Base-by-base conservation (phyloP, 148 eudicot species). In the Simmondsia chinensis region DNA sequence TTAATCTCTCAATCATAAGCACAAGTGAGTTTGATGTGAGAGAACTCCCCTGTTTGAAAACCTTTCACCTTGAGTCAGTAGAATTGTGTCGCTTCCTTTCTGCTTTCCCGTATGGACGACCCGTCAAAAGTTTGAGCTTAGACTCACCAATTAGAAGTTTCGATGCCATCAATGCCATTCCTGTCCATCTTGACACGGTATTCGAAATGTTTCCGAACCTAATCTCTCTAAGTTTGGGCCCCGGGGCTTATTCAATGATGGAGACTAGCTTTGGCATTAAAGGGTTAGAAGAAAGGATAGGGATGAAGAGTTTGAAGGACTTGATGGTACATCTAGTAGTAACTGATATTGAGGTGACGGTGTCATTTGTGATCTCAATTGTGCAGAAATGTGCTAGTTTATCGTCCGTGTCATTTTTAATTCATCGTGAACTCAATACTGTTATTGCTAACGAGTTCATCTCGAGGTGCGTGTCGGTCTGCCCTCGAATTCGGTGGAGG, bases 1-100 rank as follows among this genome's bases (percentile, higher is more conserved):
- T 82, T 29, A 58, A 69, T 62, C 67, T 82, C 33, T 45, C 71
- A 46, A 39, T 77, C 45, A 82, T 68, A 33, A 59, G 51, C 15
- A 50, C 74, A 18, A 33, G 48, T 26, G 41, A 43, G 21, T 62
- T 71, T 25, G 30, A 6, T 6, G 46, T 66, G 15, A 51, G 67
- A 52, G 74, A 60, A 22, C 67, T 61, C 22, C 55, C 26, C 13
- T 28, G 48, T 55, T 57, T 82, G 67, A 66, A 39, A 57, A 63
- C 31, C 26, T 58, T 82, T 29, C 47, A 42, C 22, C 70, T 82
- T 15, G 61, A 65, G 44, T 65, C 74, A n/a, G 11, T 51, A 13
- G 24, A 55, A 52, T 60, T 71, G 2, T 42, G 26, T 43, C 41
- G 43, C 50, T 45, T 82, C 14, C 50, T 69, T 16, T 15, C 6